Conservation (phyloP, 176 grass and related monocot species). For the Oryza glaberrima region DNA sequence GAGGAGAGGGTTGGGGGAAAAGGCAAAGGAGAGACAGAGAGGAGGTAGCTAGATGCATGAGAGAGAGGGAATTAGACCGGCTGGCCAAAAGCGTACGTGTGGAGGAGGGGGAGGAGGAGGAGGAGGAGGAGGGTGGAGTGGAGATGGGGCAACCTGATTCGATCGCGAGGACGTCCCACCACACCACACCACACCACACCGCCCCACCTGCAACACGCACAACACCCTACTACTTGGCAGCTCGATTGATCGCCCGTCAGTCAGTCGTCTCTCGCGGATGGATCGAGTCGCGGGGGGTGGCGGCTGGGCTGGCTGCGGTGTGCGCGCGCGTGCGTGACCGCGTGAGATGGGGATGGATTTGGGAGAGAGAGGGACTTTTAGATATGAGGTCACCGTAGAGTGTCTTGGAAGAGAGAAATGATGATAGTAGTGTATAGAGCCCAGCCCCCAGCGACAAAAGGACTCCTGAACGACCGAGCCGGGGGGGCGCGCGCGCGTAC, state of each 20-base stretch:
- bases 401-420: conserved; percentile 79
- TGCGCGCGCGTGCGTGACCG: background rate
- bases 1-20: background rate
- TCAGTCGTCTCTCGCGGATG: too few species aligned
- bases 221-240: background rate
- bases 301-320: background rate
- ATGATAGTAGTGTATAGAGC: background rate
- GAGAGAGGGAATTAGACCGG: background rate
- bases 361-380: conserved; percentile 33
- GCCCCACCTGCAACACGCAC: background rate
- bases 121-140: conserved; percentile 67
- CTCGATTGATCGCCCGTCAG: background rate
- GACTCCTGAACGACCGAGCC: conserved; percentile 36
- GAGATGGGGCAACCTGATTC: conserved; percentile 86
- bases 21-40: background rate
- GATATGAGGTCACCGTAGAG: conserved; percentile 80
- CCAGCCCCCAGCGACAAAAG: conserved; percentile 40
- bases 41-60: background rate
- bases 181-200: conserved; percentile 30
- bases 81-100: conserved; percentile 32
- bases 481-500: too few species aligned
- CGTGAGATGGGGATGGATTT: background rate
- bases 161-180: conserved; percentile 83
- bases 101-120: background rate
- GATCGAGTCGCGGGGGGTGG: background rate